Evolutionary conservation across 108 stramenopile genomes (phyloP).

Genomic region (Cyclotella choctawhatcheeana): DNA sequence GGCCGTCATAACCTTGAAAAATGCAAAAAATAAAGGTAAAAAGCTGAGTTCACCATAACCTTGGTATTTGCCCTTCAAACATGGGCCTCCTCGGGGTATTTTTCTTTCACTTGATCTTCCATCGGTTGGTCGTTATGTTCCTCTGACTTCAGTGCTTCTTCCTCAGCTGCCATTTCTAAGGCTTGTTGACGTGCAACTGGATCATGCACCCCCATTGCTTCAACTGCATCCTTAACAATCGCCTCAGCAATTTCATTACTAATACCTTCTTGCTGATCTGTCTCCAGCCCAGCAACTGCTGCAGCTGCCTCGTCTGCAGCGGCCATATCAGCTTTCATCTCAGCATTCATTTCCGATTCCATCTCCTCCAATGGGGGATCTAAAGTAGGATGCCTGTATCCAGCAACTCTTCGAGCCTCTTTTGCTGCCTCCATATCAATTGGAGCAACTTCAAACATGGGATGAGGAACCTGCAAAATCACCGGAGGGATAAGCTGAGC

Average conservation of each 20-base stretch:
- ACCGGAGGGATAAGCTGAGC: slow-evolving; percentile 38
- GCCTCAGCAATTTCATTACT: slow-evolving; percentile 31
- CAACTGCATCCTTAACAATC: slow-evolving; percentile 34
- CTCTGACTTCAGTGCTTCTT: too few relatives aligned
- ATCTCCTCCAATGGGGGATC: slow-evolving; percentile 14
- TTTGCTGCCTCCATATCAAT: slow-evolving; percentile 30
- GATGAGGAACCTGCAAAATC: slow-evolving; percentile 42
- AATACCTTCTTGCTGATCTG: slow-evolving; percentile 2
- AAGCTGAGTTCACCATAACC: too few relatives aligned
- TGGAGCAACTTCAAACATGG: slow-evolving; percentile 36
- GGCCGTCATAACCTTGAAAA: too few relatives aligned
- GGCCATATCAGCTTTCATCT: background rate
- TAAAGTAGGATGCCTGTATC: slow-evolving; percentile 40
- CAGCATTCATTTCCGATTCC: background rate
- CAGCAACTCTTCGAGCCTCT: slow-evolving; percentile 31
- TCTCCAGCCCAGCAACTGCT: slow-evolving; percentile 29
- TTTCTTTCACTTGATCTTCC: too few relatives aligned
- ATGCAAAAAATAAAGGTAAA: too few relatives aligned
- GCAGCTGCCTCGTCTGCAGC: slow-evolving; percentile 36
- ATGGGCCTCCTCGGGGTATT: too few relatives aligned
- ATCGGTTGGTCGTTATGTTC: too few relatives aligned
- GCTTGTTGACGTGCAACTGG: too few relatives aligned
- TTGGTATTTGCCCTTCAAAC: too few relatives aligned
- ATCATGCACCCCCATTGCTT: slow-evolving; percentile 6
- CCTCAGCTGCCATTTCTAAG: too few relatives aligned